Evolutionary conservation across 2,329 filamentous ascomycete species (phyloP).

Genomic region (Cladobotryum protrusum): DNA sequence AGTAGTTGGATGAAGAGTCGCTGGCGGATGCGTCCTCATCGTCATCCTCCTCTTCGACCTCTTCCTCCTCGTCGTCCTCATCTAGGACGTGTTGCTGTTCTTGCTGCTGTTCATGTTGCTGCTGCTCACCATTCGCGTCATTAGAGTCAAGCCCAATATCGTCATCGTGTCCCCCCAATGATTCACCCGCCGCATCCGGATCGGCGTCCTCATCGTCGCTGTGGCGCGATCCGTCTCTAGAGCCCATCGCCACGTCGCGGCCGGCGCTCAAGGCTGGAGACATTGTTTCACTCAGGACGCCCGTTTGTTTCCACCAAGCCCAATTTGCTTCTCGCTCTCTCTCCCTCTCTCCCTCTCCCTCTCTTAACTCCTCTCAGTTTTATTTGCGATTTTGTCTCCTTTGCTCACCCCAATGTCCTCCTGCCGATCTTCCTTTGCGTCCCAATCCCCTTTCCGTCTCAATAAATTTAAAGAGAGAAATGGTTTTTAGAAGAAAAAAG

Average conservation of each 20-base stretch:
- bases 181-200: background rate
- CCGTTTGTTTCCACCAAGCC: background rate
- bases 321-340: background rate
- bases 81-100: background rate
- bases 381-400: too few relatives aligned
- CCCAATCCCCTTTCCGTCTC: too few relatives aligned
- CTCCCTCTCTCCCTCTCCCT: background rate
- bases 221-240: background rate
- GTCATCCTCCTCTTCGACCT: conserved; percentile 17
- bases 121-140: too few relatives aligned
- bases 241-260: background rate
- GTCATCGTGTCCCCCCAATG: too few relatives aligned
- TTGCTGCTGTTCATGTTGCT: too few relatives aligned
- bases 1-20: conserved; percentile 28
- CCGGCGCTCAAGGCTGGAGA: background rate
- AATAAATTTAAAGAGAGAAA: too few relatives aligned
- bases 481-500: too few relatives aligned
- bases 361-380: background rate
- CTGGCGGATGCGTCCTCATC: conserved; percentile 16
- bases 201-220: background rate
- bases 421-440: too few relatives aligned
- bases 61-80: conserved; percentile 1
- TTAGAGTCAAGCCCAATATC: too few relatives aligned
- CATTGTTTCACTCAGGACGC: background rate
- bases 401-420: too few relatives aligned